phyloP scores from a whole-genome alignment of 257 asterid genomes.

The Solanum raphanifolium region DNA sequence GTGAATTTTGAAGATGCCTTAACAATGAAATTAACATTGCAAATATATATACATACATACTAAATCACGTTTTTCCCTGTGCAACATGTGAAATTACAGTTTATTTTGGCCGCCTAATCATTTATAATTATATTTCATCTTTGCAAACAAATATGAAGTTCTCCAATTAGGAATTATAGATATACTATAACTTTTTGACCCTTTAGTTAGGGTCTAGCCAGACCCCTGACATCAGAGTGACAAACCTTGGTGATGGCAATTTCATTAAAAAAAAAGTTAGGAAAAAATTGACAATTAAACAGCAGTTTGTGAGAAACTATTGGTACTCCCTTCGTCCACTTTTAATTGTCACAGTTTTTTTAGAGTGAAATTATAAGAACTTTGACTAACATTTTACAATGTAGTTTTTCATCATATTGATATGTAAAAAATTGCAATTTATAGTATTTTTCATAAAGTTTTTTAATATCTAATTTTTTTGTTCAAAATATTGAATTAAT shows the following conservation, averaged over 20 bases:
- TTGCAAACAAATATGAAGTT: not conserved
- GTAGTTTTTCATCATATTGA: no score
- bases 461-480: no score
- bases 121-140: not conserved
- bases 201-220: not conserved
- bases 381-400: no score
- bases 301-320: not conserved
- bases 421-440: no score
- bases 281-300: not conserved
- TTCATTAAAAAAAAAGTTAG: not conserved
- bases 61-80: not conserved
- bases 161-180: not conserved
- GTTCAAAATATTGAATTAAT: no score
- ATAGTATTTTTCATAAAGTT: no score
- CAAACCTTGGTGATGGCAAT: no score
- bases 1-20: not conserved
- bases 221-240: no score
- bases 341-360: no score
- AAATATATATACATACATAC: not conserved
- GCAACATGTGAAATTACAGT: not conserved
- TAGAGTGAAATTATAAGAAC: no score
- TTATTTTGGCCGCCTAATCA: not conserved
- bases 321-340: no score
- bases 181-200: not conserved
- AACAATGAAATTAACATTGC: not conserved